Evolutionary conservation across 2,329 filamentous ascomycete species (phyloP), one percentile per base, ranked within the genome.

Genomic region (Hypoxylon sp.): DNA sequence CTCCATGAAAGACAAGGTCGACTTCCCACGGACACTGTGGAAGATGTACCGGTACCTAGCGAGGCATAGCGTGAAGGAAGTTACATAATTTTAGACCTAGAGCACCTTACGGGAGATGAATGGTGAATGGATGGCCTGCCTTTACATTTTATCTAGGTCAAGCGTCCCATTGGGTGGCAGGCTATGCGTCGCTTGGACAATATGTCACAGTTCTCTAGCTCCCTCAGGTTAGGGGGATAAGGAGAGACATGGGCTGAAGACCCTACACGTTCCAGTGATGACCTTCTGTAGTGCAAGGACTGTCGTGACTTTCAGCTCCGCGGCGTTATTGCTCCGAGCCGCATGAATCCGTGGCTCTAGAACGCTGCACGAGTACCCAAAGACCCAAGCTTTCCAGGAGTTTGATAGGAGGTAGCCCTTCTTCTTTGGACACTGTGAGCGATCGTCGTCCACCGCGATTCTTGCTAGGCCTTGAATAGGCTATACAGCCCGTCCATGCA

Each of bases 401-500:
- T 19, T 8, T 7, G 39, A 21, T 44, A 44, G 39, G 39, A 39
- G 24, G 39, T 56, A 61, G 46, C 51, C 29, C 8, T 29, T 42
- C 39, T 62, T 17, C 29, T 53, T 37, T 32, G 27, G 60, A 52
- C 60, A 69, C 62, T 69, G 65, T 69, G 63, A 62, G 50, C 60
- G 50, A 67, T 67, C 60, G 44, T 60, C 57, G 35, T 54, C 42
- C 15, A 29, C 46, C 4, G 24, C 10, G 39, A 11, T 61, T 59
- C 29, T 24, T 56, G 55, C 66, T 67, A 62, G 29, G 19, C 46
- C 60, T 50, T 21, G 52, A 62, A 62, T 42, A 44, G 56, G 62
- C 47, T 62, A 66, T 46, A 37, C n/a, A 62, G 46, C 57, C 68
- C 53, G 60, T 27, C 37, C 62, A 37, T 65, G 65, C 68, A 69